phyloP scores from a whole-genome alignment of 139 green algal species.

The Chlorella sorokiniana region DNA sequence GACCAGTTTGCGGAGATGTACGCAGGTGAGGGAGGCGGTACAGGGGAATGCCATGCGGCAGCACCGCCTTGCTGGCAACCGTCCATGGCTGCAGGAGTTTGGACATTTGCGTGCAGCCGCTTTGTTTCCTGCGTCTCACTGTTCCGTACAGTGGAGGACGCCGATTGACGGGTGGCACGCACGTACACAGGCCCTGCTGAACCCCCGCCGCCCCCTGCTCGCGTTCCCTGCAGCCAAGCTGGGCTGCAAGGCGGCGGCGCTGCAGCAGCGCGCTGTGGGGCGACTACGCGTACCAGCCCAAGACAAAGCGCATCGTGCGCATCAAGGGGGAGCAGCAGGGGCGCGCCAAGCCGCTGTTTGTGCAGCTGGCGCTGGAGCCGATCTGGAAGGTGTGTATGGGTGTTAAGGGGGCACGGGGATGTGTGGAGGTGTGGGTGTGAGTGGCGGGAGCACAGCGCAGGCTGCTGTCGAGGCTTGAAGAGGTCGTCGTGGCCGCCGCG shows the following conservation, averaged over 20 bases:
- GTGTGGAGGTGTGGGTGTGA: too few relatives aligned
- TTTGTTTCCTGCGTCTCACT: too few relatives aligned
- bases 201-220: not conserved
- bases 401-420: too few relatives aligned
- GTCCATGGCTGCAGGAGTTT: too few relatives aligned
- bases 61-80: not conserved
- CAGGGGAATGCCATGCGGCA: not conserved
- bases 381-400: slow-evolving; percentile 53
- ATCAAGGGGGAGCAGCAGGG: slow-evolving; percentile 54
- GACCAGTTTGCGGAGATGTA: slow-evolving; percentile 93
- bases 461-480: too few relatives aligned
- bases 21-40: slow-evolving; percentile 53
- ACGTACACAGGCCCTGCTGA: not conserved
- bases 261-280: slow-evolving; percentile 86
- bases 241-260: slow-evolving; percentile 63
- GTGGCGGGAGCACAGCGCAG: too few relatives aligned
- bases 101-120: too few relatives aligned
- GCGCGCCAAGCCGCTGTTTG: slow-evolving; percentile 90
- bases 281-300: slow-evolving; percentile 83
- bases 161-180: too few relatives aligned
- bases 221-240: slow-evolving; percentile 62
- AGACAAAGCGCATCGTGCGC: slow-evolving; percentile 86
- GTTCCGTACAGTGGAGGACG: too few relatives aligned
- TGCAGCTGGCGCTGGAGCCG: slow-evolving; percentile 72
- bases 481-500: too few relatives aligned